These are phyloP conservation scores for Pseudogymnoascus sp. DNA, from an alignment of 2,329 filamentous ascomycete species.

Conservation along the genomic window DNA sequence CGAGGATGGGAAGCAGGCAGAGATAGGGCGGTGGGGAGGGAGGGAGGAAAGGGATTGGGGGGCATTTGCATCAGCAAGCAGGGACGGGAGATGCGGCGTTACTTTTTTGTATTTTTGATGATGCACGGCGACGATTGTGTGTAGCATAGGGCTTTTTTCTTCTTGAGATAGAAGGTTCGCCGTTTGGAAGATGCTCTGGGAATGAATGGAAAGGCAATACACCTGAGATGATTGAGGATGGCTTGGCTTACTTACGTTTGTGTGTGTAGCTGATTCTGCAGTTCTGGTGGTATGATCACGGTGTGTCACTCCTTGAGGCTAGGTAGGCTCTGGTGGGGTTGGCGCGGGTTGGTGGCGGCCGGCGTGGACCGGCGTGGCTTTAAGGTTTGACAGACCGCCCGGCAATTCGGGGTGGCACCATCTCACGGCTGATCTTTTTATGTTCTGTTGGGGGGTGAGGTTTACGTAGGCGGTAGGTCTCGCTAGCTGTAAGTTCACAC, in stretches of 20 bases:
- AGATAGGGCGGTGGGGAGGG: neutral
- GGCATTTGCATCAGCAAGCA: conserved; percentile 6
- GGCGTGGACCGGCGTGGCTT: neutral
- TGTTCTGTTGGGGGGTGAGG: neutral
- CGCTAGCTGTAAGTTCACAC: neutral
- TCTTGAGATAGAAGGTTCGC: conserved; percentile 7
- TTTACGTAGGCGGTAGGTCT: neutral
- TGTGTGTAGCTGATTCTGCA: neutral
- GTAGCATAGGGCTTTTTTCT: neutral
- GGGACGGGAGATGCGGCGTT: neutral
- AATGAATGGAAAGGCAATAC: neutral
- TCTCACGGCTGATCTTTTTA: neutral
- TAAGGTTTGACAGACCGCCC: neutral
- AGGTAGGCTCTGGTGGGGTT: neutral
- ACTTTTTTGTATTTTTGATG: conserved; percentile 1
- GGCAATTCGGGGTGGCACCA: neutral
- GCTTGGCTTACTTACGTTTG: neutral
- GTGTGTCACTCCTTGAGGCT: neutral
- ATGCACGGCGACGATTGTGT: neutral
- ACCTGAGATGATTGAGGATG: neutral
- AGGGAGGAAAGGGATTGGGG: neutral
- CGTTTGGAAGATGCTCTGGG: conserved; percentile 2
- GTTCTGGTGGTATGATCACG: neutral
- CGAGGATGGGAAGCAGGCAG: neutral
- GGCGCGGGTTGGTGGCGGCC: neutral